These are phyloP conservation scores for Sanguinoderma infundibulare DNA, from an alignment of 1,284 basidiomycete genomes.

Conservation along the genomic window DNA sequence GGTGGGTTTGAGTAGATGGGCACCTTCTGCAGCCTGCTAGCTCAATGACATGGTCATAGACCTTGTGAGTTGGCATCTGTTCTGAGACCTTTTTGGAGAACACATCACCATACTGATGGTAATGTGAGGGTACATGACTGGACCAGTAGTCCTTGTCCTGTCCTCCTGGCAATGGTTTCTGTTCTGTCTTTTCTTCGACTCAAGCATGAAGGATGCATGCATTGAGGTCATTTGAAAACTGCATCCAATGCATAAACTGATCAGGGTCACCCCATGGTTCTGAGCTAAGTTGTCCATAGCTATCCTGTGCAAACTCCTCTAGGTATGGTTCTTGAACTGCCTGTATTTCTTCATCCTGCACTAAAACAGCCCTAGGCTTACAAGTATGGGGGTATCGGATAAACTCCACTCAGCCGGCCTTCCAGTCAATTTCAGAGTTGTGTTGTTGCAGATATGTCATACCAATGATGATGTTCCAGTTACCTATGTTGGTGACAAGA, in stretches of 20 bases:
- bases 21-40: too few species aligned
- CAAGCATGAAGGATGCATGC: neutral
- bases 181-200: neutral
- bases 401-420: constrained; percentile 2
- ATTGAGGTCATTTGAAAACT: too few species aligned
- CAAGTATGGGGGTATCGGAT: too few species aligned
- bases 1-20: constrained; percentile 3
- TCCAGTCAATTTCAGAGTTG: constrained; percentile 6
- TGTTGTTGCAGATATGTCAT: constrained; percentile 1
- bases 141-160: too few species aligned
- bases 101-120: constrained; percentile 15
- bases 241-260: too few species aligned
- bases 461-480: constrained; percentile 5
- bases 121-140: constrained; percentile 14
- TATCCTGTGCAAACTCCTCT: neutral
- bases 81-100: constrained; percentile 20
- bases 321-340: too few species aligned
- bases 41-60: too few species aligned
- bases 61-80: too few species aligned
- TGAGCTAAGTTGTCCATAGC: too few species aligned
- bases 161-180: constrained; percentile 9
- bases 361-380: too few species aligned
- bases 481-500: constrained; percentile 5
- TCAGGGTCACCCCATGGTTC: too few species aligned
- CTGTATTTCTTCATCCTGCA: too few species aligned